Evolutionary conservation across 1,284 basidiomycete species (phyloP).

Genomic region (Stygiomarasmius scandens): DNA sequence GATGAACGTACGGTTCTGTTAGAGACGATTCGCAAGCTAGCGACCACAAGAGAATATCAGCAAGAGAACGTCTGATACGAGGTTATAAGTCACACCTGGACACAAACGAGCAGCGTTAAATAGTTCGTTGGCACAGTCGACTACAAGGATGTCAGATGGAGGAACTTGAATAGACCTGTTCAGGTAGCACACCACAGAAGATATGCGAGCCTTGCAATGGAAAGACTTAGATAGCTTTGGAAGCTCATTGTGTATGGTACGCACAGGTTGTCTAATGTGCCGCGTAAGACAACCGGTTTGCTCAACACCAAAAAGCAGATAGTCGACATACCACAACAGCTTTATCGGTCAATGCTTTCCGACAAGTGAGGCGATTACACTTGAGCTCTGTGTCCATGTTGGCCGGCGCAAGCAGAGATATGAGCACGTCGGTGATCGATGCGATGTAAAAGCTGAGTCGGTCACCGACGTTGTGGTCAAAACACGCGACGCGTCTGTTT

Average conservation of each 20-base stretch:
- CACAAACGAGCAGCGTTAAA: constrained; percentile 77
- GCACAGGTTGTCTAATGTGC: constrained; percentile 51
- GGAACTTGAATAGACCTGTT: constrained; percentile 1
- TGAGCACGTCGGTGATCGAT: too few relatives aligned
- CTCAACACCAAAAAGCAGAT: neutral
- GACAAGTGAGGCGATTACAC: constrained; percentile 76
- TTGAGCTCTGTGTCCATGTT: constrained; percentile 61
- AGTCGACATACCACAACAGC: constrained; percentile 73
- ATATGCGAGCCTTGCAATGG: constrained; percentile 69
- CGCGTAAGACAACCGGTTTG: neutral
- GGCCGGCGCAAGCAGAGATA: neutral
- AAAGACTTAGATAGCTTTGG: neutral
- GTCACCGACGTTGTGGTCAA: neutral
- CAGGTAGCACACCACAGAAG: constrained; percentile 66
- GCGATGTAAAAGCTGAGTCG: neutral
- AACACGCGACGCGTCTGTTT: neutral
- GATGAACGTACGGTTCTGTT: constrained; percentile 65
- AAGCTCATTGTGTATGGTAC: constrained; percentile 17
- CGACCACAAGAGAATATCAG: constrained; percentile 2
- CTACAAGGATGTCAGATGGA: constrained; percentile 38
- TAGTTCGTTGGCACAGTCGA: constrained; percentile 82
- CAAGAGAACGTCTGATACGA: constrained; percentile 14
- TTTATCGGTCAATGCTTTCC: constrained; percentile 67
- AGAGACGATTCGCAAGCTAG: constrained; percentile 78
- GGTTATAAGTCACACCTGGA: constrained; percentile 51